Evolutionary conservation across 2,329 filamentous ascomycete genomes (phyloP), one percentile per base, ranked within the genome.

Genomic region (Verticillium dahliae): DNA sequence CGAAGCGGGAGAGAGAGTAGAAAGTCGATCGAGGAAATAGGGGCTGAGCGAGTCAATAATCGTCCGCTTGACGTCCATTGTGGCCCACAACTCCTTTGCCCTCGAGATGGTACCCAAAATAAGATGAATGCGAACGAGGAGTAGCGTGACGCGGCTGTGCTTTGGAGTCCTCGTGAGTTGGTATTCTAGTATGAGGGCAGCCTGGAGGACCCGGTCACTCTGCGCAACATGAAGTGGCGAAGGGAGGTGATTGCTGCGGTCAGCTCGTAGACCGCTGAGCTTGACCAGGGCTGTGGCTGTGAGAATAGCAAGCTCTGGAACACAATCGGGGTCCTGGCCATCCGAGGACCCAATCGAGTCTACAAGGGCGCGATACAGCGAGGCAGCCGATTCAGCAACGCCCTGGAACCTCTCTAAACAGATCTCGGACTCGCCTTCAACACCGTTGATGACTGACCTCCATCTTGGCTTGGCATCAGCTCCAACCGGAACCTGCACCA

Each of bases 11-110:
- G 83, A 74, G 2, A 85, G 69, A 1, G 77, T 81, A 1, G 82
- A 81, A 6, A 86, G 71, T 1, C 84, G 78, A 67, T 87, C 84
- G 63, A 82, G 80, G 62, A 84, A 84, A 1, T 84, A 71, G 0
- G 82, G 79, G 2, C 76, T 82, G 0, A 86, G 74, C 0, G 82
- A 81, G 64, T 86, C 83, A n/a, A 84, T 78, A 34, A 85, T 82
- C 0, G 81, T 82, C 27, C 83, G 78, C 70, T 86, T 86, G 1
- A 86, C 78, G 3, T 78, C 81, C 10, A 85, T 74, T 0, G 75
- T 75, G 11, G 76, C 73, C 82, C 83, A 86, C 2, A 83, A 70
- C 38, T 78, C 69, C 31, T 78, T 73, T 0, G 80, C 81, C 18
- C 76, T 75, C 1, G 79, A 74, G 0, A 76, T 76, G 13, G 80